A percentile compares a stretch with the other conserved stretches of the same genome.
Conservation (phyloP, 2,329 filamentous ascomycete species). For the Aspergillus caelatus region DNA sequence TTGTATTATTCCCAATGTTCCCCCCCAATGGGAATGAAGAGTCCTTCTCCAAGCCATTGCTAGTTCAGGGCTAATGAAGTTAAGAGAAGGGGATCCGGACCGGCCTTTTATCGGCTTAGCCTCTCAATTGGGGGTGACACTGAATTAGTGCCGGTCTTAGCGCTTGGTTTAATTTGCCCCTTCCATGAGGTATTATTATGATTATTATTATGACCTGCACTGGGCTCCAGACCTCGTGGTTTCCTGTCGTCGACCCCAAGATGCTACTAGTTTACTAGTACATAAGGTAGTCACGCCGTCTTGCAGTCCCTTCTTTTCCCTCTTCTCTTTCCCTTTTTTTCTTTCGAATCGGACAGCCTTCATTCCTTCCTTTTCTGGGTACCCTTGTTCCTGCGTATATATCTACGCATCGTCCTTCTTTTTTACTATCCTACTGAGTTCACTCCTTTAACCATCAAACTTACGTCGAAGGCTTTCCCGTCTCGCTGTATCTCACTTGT, state of each 20-base stretch:
- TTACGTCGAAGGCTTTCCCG: constrained; percentile 1
- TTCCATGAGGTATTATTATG: neutral
- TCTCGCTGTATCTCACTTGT: constrained; percentile 5
- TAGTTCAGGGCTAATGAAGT: constrained; percentile 2
- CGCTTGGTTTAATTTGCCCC: constrained; percentile 13
- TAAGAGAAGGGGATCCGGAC: constrained; percentile 5
- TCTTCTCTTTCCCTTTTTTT: constrained; percentile 11
- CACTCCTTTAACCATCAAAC: constrained; percentile 10
- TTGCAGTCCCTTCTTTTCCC: constrained; percentile 14
- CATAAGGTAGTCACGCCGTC: constrained; percentile 9
- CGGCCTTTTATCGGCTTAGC: constrained; percentile 11
- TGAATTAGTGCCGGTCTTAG: constrained; percentile 4
- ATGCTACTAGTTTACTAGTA: neutral
- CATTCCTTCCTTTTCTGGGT: constrained; percentile 16
- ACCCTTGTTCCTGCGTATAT: constrained; percentile 9
- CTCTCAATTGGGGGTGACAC: constrained; percentile 10
- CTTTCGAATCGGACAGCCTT: constrained; percentile 8
- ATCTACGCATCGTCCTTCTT: neutral
- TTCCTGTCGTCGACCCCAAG: neutral
- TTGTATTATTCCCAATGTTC: neutral
- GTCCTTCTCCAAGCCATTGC: neutral
- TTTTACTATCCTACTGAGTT: constrained; percentile 10
- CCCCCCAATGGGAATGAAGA: neutral
- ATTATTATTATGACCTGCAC: constrained; percentile 5
- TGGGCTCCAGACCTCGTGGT: neutral